These are phyloP conservation scores for Stephanodiscus triporus DNA, from an alignment of 108 stramenopile species.

Conservation along the genomic window DNA sequence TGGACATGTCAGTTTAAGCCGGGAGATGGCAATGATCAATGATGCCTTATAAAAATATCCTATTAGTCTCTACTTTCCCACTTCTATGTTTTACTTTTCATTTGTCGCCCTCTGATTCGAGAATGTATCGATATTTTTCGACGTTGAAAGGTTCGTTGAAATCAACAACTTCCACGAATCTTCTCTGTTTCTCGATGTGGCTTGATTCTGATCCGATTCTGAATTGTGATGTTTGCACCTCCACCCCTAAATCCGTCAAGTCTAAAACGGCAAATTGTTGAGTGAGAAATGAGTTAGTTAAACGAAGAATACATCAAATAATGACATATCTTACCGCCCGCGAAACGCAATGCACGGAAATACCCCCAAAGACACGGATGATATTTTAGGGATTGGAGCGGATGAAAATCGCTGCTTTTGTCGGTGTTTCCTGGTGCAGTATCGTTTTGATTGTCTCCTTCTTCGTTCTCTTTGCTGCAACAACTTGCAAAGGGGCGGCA, in stretches of 20 bases:
- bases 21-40: too few relatives aligned
- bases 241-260: constrained; percentile 71
- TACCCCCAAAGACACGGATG: constrained; percentile 77
- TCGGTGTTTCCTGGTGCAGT: not conserved
- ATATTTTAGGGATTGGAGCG: constrained; percentile 36
- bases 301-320: not conserved
- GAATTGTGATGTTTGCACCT: constrained; percentile 76
- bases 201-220: constrained; percentile 31
- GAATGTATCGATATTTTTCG: constrained; percentile 56
- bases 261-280: not conserved
- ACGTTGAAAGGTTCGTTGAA: constrained; percentile 65
- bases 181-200: constrained; percentile 58
- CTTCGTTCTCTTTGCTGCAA: constrained; percentile 9
- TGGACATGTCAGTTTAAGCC: too few relatives aligned
- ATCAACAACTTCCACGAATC: constrained; percentile 49
- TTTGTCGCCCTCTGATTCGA: not conserved
- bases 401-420: not conserved
- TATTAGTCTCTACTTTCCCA: too few relatives aligned
- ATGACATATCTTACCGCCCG: constrained; percentile 21
- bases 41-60: too few relatives aligned
- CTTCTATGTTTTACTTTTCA: too few relatives aligned
- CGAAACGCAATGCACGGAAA: constrained; percentile 85
- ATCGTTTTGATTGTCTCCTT: not conserved
- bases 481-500: constrained; percentile 53
- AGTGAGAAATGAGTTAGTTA: not conserved